Base-by-base conservation (phyloP, 2,329 filamentous ascomycete genomes). In the Fusarium sterilihyphosum region DNA sequence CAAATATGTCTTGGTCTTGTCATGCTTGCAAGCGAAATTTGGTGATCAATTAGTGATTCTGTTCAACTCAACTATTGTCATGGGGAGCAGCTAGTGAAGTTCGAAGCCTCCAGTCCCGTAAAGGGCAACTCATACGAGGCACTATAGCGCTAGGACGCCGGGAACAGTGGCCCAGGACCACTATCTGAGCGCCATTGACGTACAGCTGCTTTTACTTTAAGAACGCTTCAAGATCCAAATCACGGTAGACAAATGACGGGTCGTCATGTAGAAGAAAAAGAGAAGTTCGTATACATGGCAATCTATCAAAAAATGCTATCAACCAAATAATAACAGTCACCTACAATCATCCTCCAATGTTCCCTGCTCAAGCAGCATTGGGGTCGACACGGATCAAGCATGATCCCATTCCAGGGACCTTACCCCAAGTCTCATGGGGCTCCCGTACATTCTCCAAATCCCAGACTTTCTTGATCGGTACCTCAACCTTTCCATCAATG, bases 381-480 rank as follows among this genome's bases (percentile, higher is more conserved):
- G 73, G 65, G 24, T 71, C 52, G 9, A 78, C 73, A 20, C 81
- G 78, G 26, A 85, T 79, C 44, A 84, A 61, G 26, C 81, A 71
- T 11, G 80, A 83, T 2, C 84, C 84, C 52, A 84, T 78, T 4
- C 83, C 84, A 10, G 65, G 63, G 8, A 79, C 74, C 49, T 75
- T 80, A 3, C 80, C 61, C 83, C 83, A 85, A 58, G 75, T 75
- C 46, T 78, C 76, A 65, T 85, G 84, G 22, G 84, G 80, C 54
- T 80, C 79, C 64, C 79, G 74, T 22, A 85, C 80, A 20, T 85
- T 79, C 41, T 85, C 83, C 71, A 86, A 73, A 18, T 82, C 79
- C 84, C 83, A 86, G 5, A 82, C 73, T 40, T 78, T 79, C 78
- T 83, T 85, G 24, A 86, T 83, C 2, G 81, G 80, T 5, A 83